A percentile compares a stretch with the other conserved stretches of the same genome.
These are phyloP conservation scores for Diaporthe velutina DNA, from an alignment of 2,329 filamentous ascomycete genomes.

Conservation along the genomic window DNA sequence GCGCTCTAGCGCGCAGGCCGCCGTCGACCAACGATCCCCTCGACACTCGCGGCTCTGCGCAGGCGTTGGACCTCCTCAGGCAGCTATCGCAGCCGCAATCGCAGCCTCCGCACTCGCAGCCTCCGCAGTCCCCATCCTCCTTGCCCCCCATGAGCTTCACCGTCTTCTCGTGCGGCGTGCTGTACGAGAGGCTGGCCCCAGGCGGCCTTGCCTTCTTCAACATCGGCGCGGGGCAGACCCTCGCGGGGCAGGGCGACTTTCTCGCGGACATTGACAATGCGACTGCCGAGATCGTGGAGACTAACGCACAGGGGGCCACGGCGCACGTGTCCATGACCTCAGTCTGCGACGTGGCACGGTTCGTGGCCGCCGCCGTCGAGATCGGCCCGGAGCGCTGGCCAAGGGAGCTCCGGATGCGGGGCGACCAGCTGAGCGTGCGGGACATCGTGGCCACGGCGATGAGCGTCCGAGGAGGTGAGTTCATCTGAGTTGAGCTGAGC, in stretches of 20 bases:
- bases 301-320: conserved; percentile 61
- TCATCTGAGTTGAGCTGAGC: not conserved
- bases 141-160: conserved; percentile 72
- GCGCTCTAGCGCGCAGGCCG: conserved; percentile 67
- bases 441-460: conserved; percentile 68
- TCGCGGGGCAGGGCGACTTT: conserved; percentile 72
- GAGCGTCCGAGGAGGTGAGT: conserved; percentile 62
- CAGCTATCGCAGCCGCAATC: conserved; percentile 60
- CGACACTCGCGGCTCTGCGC: conserved; percentile 71
- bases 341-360: conserved; percentile 77
- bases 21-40: conserved; percentile 64
- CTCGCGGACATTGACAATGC: conserved; percentile 72
- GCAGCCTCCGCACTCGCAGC: not conserved
- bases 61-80: conserved; percentile 68
- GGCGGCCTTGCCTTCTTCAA: conserved; percentile 71
- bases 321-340: conserved; percentile 77
- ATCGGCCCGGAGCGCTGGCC: conserved; percentile 74
- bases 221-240: conserved; percentile 69
- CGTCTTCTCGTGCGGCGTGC: conserved; percentile 79
- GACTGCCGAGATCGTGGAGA: conserved; percentile 71
- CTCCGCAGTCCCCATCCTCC: conserved; percentile 42
- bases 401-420: conserved; percentile 75
- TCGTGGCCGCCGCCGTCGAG: conserved; percentile 77
- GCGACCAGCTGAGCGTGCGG: conserved; percentile 73
- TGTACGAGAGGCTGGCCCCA: conserved; percentile 81